Evolutionary conservation across 2,329 filamentous ascomycete genomes (phyloP), one percentile per base, ranked within the genome.

Genomic region (Monosporascus sp.): DNA sequence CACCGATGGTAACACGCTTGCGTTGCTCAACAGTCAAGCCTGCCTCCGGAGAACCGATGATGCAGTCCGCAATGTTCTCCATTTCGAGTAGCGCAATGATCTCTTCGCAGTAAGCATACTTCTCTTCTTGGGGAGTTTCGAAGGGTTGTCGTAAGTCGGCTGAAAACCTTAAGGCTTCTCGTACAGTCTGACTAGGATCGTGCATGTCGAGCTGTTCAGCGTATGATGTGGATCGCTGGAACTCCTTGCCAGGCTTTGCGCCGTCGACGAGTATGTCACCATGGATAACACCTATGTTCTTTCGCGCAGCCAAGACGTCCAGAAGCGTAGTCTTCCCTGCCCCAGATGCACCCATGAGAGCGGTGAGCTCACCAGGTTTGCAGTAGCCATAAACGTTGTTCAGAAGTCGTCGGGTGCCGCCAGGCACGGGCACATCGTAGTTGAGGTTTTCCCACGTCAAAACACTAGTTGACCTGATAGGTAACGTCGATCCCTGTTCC

Each of bases 371-470:
- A 37, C 90, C 89, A 2, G 89, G 89, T 57, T 86, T 84, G 49
- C 91, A 88, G 61, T 86, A 93, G 2, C 86, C 91, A 52, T 73
- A 80, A 1, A 84, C 73, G 41, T 76, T 72, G 64, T 78, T 76
- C 2, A 86, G 76, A 6, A 86, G 76, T 5, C 79, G 77, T 9
- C 80, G 75, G 5, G 75, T 79, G 2, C 81, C 82, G 5, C 77
- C 79, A 0, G 81, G 75, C 3, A 84, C 77, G 0, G 83, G 83
- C 0, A 87, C 84, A 54, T 86, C 83, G 67, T 96, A 96, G 65
- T 86, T 90, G 56, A 97, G 83, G 59, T 88, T 78, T 67, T 93
- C 88, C 88, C 91, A 96, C 0, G 91, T 96, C 55, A 96, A 78
- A n/a, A 91, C 76, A 37, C 85, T 83, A 61, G 80, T 78, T 0